Base-by-base conservation (phyloP, 2,329 filamentous ascomycete genomes). In the Calonectria fujianensis region DNA sequence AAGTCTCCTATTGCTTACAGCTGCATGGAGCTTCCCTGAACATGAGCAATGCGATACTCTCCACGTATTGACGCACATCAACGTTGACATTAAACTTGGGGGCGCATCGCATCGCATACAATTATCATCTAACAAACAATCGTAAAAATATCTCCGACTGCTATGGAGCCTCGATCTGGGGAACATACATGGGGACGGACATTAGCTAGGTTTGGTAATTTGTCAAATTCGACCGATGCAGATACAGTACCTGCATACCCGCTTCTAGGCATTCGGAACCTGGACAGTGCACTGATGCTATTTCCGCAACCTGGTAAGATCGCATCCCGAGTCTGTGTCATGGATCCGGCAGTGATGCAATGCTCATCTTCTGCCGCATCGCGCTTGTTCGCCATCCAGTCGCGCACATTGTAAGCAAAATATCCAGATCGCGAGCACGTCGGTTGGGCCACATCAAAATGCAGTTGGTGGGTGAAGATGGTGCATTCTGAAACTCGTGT, bases 401-500 rank as follows among this genome's bases (percentile, higher is more conserved):
- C 18, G 24, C 37, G 11, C 37, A 10, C 14, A 18, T 29, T 10
- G n/a, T 24, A 63, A 24, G 45, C 57, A 41, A 41, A 63, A 11
- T 1, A 13, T 41, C 14, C 37, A 29, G 16, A 18, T 37, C n/a
- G 32, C 57, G 2, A 6, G 7, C 57, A 41, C 35, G 27, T 41
- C 35, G 11, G n/a, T 63, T 27, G 11, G 27, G 57, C 57, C 31
- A 9, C 32, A 63, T 20, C n/a, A 37, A n/a, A 29, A 41, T 9
- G 9, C 27, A 20, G 41, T 48, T 65, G 52, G 57, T 63, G 59
- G 57, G 13, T 24, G 57, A 70, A 20, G 31, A 24, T 8, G 63
- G 69, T 18, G 41, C 39, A 9, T 54, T 29, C 69, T 70, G 57
- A 65, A 70, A 70, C 68, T 54, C 57, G 35, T 65, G 54, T 31